Evolutionary conservation across 176 grass and related monocot genomes (phyloP).

Genomic region (Zea mays): Zm-B73-REFERENCE-NAM-5.0 NC_050101.1:173400001-173400500

Average conservation of each 20-base stretch:
- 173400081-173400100: too few species aligned
- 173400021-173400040: not conserved
- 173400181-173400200: not conserved
- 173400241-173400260: not conserved
- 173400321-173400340: not conserved
- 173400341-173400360: not conserved
- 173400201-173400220: not conserved
- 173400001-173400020: not conserved
- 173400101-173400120: not conserved
- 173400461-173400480: too few species aligned
- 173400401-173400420: too few species aligned
- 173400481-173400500: too few species aligned
- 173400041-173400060: not conserved
- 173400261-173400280: not conserved
- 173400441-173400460: too few species aligned
- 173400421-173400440: too few species aligned
- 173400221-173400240: too few species aligned
- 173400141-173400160: conserved; percentile 41
- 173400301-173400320: not conserved
- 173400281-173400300: not conserved
- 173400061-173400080: not conserved
- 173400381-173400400: too few species aligned
- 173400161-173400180: conserved; percentile 39
- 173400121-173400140: conserved; percentile 32
- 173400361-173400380: not conserved